Conservation (phyloP, 106 monocot genomes). For the Phalaenopsis aphrodite region DNA sequence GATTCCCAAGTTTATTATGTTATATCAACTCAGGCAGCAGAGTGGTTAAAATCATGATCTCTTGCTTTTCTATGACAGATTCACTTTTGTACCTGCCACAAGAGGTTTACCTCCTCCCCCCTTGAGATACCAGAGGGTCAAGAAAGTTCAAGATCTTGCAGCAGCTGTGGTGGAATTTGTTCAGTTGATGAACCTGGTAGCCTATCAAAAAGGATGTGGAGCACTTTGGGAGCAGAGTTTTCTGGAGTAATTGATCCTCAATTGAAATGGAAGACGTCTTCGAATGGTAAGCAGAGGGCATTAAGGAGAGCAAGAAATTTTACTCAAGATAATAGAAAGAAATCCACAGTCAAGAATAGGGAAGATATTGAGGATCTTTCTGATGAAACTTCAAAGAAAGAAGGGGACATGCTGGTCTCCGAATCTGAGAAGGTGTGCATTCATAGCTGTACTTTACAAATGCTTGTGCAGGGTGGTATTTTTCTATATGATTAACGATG, state of each 20-base stretch:
- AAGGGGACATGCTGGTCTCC: slow-evolving; percentile 45
- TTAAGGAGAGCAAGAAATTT: slow-evolving; percentile 64
- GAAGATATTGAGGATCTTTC: slow-evolving; percentile 22
- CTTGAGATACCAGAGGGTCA: slow-evolving; percentile 18
- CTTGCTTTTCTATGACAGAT: slow-evolving; percentile 29
- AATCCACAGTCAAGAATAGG: slow-evolving; percentile 3
- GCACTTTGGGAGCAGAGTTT: slow-evolving; percentile 41
- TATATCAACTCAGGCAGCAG: neutral
- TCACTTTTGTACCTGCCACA: slow-evolving; percentile 42
- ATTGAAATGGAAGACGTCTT: slow-evolving; percentile 55
- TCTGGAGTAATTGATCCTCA: slow-evolving; percentile 45
- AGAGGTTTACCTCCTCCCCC: slow-evolving; percentile 20
- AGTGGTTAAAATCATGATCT: neutral
- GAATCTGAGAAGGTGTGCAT: slow-evolving; percentile 75
- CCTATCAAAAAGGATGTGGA: slow-evolving; percentile 41
- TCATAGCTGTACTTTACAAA: neutral
- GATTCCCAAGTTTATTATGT: neutral
- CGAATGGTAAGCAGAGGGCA: slow-evolving; percentile 51
- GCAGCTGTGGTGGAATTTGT: slow-evolving; percentile 44
- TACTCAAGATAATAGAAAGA: slow-evolving; percentile 17
- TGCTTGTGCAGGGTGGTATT: neutral
- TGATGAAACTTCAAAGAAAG: slow-evolving; percentile 22
- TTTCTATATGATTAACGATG: slow-evolving; percentile 9
- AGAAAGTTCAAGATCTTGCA: slow-evolving; percentile 38
- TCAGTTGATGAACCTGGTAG: slow-evolving; percentile 21